A percentile compares a stretch with the other conserved stretches of the same genome.
Conservation (phyloP, 2,329 filamentous ascomycete species). For the Colletotrichum sp. region DNA sequence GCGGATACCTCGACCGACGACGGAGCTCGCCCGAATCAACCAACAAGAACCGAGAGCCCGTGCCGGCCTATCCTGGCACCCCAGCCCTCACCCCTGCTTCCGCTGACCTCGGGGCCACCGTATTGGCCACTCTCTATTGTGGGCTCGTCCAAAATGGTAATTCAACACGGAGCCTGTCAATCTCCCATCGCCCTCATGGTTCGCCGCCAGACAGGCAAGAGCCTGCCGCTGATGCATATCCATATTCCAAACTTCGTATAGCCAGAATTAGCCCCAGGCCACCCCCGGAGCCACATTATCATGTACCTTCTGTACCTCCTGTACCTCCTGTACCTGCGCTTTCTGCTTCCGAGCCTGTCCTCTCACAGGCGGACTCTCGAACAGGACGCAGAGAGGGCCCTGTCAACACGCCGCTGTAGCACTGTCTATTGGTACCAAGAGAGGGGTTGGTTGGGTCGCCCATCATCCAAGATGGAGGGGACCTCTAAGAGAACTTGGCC, state of each 20-base stretch:
- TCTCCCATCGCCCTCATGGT: slow-evolving; percentile 18
- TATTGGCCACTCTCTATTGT: slow-evolving; percentile 14
- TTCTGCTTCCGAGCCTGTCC: background rate
- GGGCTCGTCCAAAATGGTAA: slow-evolving; percentile 15
- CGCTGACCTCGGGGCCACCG: slow-evolving; percentile 9
- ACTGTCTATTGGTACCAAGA: background rate
- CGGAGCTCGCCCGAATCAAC: slow-evolving; percentile 17
- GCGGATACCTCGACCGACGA: slow-evolving; percentile 20
- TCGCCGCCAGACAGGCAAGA: slow-evolving; percentile 16
- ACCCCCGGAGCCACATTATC: slow-evolving; percentile 15
- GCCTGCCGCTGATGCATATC: slow-evolving; percentile 18
- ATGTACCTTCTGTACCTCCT: background rate
- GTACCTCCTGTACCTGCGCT: background rate
- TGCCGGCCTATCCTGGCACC: slow-evolving; percentile 10
- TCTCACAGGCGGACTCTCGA: background rate
- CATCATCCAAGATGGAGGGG: background rate
- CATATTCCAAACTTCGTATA: slow-evolving; percentile 23
- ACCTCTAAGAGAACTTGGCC: background rate
- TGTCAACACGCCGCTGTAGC: background rate
- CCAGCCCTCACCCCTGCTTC: background rate
- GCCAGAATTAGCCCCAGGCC: slow-evolving; percentile 17
- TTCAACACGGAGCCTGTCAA: slow-evolving; percentile 13
- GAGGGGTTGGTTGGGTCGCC: slow-evolving; percentile 3
- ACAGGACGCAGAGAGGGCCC: background rate
- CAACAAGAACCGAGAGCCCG: slow-evolving; percentile 2